Evolutionary conservation across 1,284 basidiomycete species (phyloP), one percentile per base, ranked within the genome.

Genomic region (Pseudozyma hubeiensis): DNA sequence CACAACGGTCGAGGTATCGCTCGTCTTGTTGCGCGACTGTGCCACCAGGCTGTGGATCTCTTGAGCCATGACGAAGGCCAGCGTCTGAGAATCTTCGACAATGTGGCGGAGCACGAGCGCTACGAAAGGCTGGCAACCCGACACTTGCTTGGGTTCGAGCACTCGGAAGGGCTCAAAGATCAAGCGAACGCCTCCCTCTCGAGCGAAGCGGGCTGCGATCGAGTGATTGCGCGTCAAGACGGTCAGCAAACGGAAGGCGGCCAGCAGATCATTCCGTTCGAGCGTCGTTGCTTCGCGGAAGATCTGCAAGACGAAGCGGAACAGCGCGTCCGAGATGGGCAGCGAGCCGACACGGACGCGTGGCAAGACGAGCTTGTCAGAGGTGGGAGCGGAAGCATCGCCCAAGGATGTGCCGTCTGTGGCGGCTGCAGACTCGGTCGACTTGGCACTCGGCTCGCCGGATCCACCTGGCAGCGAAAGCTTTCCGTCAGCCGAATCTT

Each of bases 41-140:
- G 73, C 63, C 31, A 86, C 74, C 73, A 80, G 84, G 9, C 60
- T 50, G 40, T 83, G 81, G 10, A 98, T 88, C 76, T 94, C 92
- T 66, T 92, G 90, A 29, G 89, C 88, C 90, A 99, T 95, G 66
- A 92, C 88, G 7, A 87, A 86, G 57, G 89, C 88, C 34, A 98
- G 84, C 1, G 89, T 89, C 7, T 86, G 81, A 5, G 87, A 81
- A 73, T 94, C 92, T 85, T 99, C 97, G 54, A 96, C 89, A 55
- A 93, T 86, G 83, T 99, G 96, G 4, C 97, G 91, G 17, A 97
- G 87, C 61, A 98, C 91, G 80, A 93, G 92, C 19, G 91, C 90
- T 49, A 94, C 89, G 83, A 94, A 92, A 0, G 92, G 90, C 61
- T 94, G 92, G 72, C 91, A 92, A 31, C 91, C 68, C 16, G 65